Percentiles rank a stretch among this genome's conserved stretches.
Conservation (phyloP, 2,329 filamentous ascomycete genomes). For the Albifimbria verrucaria region DNA sequence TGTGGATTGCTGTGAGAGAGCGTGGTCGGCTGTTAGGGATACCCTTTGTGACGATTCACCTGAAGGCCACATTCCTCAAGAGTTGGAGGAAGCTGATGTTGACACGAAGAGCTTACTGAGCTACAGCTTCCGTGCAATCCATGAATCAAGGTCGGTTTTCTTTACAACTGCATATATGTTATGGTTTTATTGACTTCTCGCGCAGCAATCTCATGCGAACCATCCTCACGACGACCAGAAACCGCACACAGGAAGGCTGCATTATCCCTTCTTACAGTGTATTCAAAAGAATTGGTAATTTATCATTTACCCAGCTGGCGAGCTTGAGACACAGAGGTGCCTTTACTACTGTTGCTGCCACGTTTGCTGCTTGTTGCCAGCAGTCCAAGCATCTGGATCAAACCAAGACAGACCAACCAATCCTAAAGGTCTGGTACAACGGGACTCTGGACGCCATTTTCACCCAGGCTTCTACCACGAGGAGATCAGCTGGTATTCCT, state of each 20-base stretch:
- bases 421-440: slow-evolving; percentile 70
- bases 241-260: slow-evolving; percentile 37
- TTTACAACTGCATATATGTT: not conserved
- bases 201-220: slow-evolving; percentile 67
- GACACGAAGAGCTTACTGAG: slow-evolving; percentile 88
- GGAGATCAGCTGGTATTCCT: slow-evolving; percentile 88
- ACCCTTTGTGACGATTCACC: slow-evolving; percentile 92
- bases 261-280: slow-evolving; percentile 49
- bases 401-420: slow-evolving; percentile 28
- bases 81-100: slow-evolving; percentile 67
- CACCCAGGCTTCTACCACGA: slow-evolving; percentile 75
- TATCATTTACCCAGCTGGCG: slow-evolving; percentile 80
- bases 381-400: slow-evolving; percentile 47
- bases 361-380: slow-evolving; percentile 78
- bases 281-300: slow-evolving; percentile 64
- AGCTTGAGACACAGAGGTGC: slow-evolving; percentile 86
- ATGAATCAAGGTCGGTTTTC: slow-evolving; percentile 74
- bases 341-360: slow-evolving; percentile 88
- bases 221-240: slow-evolving; percentile 53
- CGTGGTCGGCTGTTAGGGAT: slow-evolving; percentile 74
- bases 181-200: slow-evolving; percentile 5
- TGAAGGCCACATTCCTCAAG: slow-evolving; percentile 79
- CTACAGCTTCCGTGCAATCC: slow-evolving; percentile 92
- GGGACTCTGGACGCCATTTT: slow-evolving; percentile 68
- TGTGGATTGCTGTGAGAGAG: slow-evolving; percentile 57